Conservation (phyloP, 208 protist genomes). For the Acanthamoeba castellanii region DNA sequence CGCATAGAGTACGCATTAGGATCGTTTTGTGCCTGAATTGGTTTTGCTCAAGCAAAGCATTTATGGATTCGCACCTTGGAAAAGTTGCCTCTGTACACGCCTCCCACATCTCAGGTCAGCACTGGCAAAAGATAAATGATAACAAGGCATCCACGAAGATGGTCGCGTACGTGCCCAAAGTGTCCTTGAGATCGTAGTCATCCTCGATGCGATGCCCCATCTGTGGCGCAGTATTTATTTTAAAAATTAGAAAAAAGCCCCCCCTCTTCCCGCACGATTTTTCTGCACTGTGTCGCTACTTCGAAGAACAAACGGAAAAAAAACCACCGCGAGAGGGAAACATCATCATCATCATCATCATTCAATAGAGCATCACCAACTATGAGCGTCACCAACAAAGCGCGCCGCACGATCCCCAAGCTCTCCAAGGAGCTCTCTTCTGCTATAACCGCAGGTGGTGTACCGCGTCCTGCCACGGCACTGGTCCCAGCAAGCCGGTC, state of each 20-base stretch:
- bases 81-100: conserved; percentile 8
- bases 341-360: neutral
- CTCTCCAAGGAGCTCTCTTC: conserved; percentile 1
- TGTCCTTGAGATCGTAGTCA: conserved; percentile 34
- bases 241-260: no score
- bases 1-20: no score
- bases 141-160: neutral
- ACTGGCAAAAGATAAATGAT: neutral
- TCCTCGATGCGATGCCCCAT: neutral
- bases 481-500: neutral
- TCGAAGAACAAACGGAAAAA: no score
- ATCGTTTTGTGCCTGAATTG: neutral
- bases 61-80: neutral
- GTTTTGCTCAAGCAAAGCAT: no score
- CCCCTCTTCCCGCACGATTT: no score
- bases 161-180: neutral
- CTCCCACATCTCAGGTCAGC: neutral
- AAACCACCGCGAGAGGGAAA: no score
- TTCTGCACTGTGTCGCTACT: no score
- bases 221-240: no score
- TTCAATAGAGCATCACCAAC: neutral
- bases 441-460: neutral
- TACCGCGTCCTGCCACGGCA: neutral
- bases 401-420: conserved; percentile 1
- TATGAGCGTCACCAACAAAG: neutral